Percentiles rank a stretch among this genome's conserved stretches.
phyloP scores from a whole-genome alignment of 108 stramenopile genomes.

The Skeletonema menzelii region DNA sequence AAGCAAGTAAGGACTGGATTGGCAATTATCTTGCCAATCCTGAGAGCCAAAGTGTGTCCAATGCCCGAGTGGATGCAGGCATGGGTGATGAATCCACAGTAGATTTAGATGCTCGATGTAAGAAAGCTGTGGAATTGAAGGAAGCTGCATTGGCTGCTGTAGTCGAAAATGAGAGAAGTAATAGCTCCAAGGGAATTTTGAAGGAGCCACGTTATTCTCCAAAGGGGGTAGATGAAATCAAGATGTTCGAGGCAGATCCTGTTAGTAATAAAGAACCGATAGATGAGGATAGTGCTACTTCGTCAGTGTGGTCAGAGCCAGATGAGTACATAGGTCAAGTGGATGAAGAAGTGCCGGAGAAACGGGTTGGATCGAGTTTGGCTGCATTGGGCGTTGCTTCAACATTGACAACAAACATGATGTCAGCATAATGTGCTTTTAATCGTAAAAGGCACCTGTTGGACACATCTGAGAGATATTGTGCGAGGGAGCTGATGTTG shows the following conservation, averaged over 20 bases:
- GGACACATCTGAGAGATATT: neutral
- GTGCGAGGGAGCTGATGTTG: neutral
- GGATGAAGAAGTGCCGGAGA: constrained; percentile 2
- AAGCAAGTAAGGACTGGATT: no score
- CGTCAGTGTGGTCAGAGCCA: constrained; percentile 8
- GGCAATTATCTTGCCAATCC: no score
- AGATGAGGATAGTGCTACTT: constrained; percentile 5
- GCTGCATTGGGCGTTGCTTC: constrained; percentile 22
- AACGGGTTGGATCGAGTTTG: constrained; percentile 8
- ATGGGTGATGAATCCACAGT: neutral
- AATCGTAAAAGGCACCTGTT: neutral
- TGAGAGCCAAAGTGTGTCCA: no score
- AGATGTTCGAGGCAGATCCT: neutral
- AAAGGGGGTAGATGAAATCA: neutral
- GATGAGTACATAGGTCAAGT: neutral
- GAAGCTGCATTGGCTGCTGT: neutral
- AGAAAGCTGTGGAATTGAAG: neutral
- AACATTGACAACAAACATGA: constrained; percentile 7
- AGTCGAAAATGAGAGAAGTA: neutral
- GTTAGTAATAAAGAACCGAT: neutral
- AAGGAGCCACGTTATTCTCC: neutral
- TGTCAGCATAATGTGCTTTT: neutral
- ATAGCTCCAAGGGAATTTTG: neutral
- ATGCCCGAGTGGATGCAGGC: neutral
- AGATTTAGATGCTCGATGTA: neutral